Conservation (phyloP, 1,284 basidiomycete genomes). For the Microbotryum scabiosae region DNA sequence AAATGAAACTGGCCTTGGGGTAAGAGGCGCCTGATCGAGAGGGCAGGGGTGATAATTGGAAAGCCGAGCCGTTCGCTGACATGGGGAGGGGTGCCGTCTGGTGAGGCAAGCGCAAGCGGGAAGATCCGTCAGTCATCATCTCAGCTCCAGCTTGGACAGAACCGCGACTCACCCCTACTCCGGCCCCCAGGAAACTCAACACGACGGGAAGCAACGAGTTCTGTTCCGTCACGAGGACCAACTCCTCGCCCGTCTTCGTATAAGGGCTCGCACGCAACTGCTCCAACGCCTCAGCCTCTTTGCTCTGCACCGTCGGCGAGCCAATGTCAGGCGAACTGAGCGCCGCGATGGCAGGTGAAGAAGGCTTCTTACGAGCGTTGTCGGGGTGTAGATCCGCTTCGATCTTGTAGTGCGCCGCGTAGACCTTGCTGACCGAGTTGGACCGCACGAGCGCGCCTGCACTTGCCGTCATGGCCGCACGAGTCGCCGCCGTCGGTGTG, state of each 20-base stretch:
- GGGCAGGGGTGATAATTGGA: slow-evolving; percentile 23
- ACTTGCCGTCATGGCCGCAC: slow-evolving; percentile 2
- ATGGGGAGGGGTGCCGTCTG: slow-evolving; percentile 30
- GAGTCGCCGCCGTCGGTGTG: slow-evolving; percentile 1
- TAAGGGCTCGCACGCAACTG: slow-evolving; percentile 1
- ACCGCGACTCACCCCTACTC: slow-evolving; percentile 13
- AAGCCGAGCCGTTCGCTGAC: slow-evolving; percentile 25
- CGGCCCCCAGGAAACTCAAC: slow-evolving; percentile 18
- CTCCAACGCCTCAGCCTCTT: slow-evolving; percentile 7
- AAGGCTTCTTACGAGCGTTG: background rate
- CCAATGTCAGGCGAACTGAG: background rate
- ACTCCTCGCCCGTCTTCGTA: slow-evolving; percentile 37
- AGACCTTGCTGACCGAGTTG: slow-evolving; percentile 34
- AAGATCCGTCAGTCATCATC: background rate
- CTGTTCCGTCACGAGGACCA: slow-evolving; percentile 40
- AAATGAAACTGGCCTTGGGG: too few relatives aligned
- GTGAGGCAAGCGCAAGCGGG: too few relatives aligned
- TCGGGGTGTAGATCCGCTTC: slow-evolving; percentile 10
- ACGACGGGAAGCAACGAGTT: slow-evolving; percentile 41
- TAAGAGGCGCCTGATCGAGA: background rate
- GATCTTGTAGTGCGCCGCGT: slow-evolving; percentile 22
- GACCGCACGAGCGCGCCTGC: slow-evolving; percentile 22
- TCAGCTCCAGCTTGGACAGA: background rate
- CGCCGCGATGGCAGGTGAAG: background rate
- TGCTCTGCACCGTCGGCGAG: background rate